Conservation (phyloP, 2,329 filamentous ascomycete species). For the Knoxdaviesia proteae region DNA sequence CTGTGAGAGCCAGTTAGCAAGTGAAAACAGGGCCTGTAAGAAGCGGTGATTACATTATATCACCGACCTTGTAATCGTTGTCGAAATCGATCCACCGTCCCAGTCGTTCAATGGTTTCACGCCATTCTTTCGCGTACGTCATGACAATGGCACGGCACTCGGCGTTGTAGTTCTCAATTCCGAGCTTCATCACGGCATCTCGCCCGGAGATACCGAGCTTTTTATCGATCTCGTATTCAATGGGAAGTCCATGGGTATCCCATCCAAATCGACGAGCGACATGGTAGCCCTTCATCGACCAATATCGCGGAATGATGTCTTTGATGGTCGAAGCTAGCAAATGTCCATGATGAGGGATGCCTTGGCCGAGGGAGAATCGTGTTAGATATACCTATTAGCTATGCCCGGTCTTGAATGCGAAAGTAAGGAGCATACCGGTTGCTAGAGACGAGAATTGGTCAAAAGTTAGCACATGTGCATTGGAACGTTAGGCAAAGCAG, state of each 20-base stretch:
- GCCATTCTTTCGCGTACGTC: constrained; percentile 64
- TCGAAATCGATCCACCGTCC: constrained; percentile 66
- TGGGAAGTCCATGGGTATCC: constrained; percentile 72
- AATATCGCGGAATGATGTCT: constrained; percentile 78
- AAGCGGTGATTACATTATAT: background rate
- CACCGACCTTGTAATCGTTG: constrained; percentile 48
- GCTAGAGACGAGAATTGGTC: constrained; percentile 1
- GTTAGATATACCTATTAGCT: background rate
- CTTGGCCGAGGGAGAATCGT: constrained; percentile 2
- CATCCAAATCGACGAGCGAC: constrained; percentile 73
- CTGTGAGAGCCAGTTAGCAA: constrained; percentile 12
- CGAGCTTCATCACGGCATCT: constrained; percentile 61
- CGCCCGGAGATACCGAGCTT: constrained; percentile 63
- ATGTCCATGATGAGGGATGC: constrained; percentile 25
- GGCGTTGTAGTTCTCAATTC: constrained; percentile 64
- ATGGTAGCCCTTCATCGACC: constrained; percentile 79
- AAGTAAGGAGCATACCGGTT: constrained; percentile 3
- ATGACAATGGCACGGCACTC: constrained; percentile 77
- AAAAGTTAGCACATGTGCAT: background rate
- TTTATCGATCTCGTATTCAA: constrained; percentile 87
- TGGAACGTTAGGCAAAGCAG: too few species aligned
- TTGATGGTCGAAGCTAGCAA: constrained; percentile 75
- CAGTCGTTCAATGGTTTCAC: constrained; percentile 49
- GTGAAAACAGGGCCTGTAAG: background rate
- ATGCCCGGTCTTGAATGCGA: background rate